Base-by-base conservation (phyloP, 2,329 filamentous ascomycete genomes). In the Apiospora arundinis region DNA sequence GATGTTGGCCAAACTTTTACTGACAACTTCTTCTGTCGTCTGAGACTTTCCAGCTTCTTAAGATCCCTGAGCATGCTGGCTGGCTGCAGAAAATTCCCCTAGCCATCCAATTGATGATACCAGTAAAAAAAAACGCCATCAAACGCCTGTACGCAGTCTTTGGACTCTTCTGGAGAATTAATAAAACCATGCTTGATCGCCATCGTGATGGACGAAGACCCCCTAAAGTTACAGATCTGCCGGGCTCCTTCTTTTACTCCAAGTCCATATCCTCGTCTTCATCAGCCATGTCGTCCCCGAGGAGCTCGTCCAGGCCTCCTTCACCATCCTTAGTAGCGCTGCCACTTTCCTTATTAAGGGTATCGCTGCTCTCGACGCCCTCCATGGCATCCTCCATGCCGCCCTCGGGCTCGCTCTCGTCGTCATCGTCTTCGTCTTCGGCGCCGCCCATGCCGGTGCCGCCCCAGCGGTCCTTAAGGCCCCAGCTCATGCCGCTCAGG, bases 401-500 rank as follows among this genome's bases (percentile, higher is more conserved):
- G 73, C 87, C 85, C 85, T 21, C 84, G 83, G 6, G 81, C 83
- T 77, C 77, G 70, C 77, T 79, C 8, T 83, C 83, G 6, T 80
- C 80, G 14, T 81, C 83, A 14, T 48, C 83, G 11, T 46, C 45
- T 1, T 84, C 83, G 8, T 83, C 86, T 1, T 83, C 84, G 0
- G 76, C 82, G 32, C 78, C 82, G 60, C 78, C 83, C 32, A 32
- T 32, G 1, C 81, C 82, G 2, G 82, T 79, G 69, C 56, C 56
- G 56, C 85, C 86, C 87, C 89, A 91, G 32, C 87, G 83, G 42
- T 91, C 88, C 76, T 86, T 86, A 72, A 92, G 78, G 0, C 89
- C 89, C 91, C 91, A 93, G 73, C 88, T 87, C 69, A 89, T 85
- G 21, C 91, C 91, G 71, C 87, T 91, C 63, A 92, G 83, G 42